Evolutionary conservation across 2,329 filamentous ascomycete species (phyloP), one percentile per base, ranked within the genome.

Genomic region (Juglanconis juglandina): DNA sequence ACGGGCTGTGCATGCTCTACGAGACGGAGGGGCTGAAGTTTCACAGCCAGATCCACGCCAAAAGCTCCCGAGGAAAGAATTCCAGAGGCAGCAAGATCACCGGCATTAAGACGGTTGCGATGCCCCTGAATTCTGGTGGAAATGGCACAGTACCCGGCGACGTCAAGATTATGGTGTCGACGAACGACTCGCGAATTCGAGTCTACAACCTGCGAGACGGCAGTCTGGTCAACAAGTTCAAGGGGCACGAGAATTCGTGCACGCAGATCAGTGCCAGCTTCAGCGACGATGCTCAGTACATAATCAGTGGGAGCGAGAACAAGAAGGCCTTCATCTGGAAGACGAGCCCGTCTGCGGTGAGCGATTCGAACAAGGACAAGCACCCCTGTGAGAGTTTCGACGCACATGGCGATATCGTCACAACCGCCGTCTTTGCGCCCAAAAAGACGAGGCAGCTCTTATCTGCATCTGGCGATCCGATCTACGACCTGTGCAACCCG

Each of bases 81-180:
- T 90, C 93, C 4, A 97, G 96, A 72, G 94, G 94, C 5, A 96
- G 92, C 77, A 99, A 99, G 72, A 96, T 99, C 67, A 98, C 95
- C 0, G 93, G 92, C 6, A 96, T 99, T 56, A 87, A 94, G 69
- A 89, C 92, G 0, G 87, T 88, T 65, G 74, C 77, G 14, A 79
- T 86, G 53, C 86, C 87, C 4, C 79, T 2, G 76, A 81, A 30
- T 17, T 51, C 51, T 7, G 49, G 57, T 4, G 56, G 54, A 3
- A 52, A 44, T 9, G 66, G 67, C 30, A 59, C 72, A 7, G 72
- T 75, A 11, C 83, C 83, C 41, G 85, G 85, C 1, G 89, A 93
- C 56, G 82, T 91, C 54, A 96, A 96, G 69, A 79, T 99, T 3
- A 79, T 99, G 6, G 87, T 99, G 60, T 96, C 92, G 1, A 97